These are phyloP conservation scores for Fraxinus platypoda DNA, from an alignment of 305 asterid species.

Conservation along the genomic window DNA sequence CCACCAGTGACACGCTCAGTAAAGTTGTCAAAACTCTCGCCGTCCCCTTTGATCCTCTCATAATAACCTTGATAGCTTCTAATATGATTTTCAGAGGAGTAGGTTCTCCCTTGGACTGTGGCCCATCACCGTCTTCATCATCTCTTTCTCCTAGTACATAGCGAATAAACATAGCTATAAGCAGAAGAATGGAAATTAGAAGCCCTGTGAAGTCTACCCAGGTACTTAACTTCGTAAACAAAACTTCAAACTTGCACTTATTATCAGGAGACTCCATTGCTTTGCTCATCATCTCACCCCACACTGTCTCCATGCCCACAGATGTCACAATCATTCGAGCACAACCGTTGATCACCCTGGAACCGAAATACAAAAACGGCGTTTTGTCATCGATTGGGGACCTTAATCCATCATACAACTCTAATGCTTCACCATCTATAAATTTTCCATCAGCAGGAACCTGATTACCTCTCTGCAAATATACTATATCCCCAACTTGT, in stretches of 20 bases:
- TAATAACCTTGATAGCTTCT: conserved; percentile 23
- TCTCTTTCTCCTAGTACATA: conserved; percentile 18
- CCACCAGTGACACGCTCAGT: conserved; percentile 30
- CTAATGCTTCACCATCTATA: conserved; percentile 12
- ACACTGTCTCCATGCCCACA: conserved; percentile 21
- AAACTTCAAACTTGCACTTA: conserved; percentile 21
- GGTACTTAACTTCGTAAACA: conserved; percentile 20
- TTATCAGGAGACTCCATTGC: conserved; percentile 15
- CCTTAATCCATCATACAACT: conserved; percentile 2
- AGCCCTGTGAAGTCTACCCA: conserved; percentile 24
- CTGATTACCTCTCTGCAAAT: conserved; percentile 21
- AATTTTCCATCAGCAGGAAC: conserved; percentile 37
- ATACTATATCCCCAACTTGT: conserved; percentile 21
- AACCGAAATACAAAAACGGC: conserved; percentile 32
- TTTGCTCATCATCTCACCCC: conserved; percentile 30
- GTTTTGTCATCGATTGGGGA: conserved; percentile 8
- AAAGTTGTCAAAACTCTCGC: conserved; percentile 26
- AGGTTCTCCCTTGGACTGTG: not conserved
- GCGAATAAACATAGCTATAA: conserved; percentile 27
- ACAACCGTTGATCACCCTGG: conserved; percentile 32
- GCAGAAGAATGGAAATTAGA: conserved; percentile 24
- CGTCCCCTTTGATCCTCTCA: conserved; percentile 29
- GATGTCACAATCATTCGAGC: conserved; percentile 35
- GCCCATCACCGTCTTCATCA: conserved; percentile 21
- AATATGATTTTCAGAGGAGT: conserved; percentile 6